Percentiles rank a stretch among this genome's conserved stretches.
phyloP scores from a whole-genome alignment of 306 rosid genomes.

The Pachyrhizus erosus region DNA sequence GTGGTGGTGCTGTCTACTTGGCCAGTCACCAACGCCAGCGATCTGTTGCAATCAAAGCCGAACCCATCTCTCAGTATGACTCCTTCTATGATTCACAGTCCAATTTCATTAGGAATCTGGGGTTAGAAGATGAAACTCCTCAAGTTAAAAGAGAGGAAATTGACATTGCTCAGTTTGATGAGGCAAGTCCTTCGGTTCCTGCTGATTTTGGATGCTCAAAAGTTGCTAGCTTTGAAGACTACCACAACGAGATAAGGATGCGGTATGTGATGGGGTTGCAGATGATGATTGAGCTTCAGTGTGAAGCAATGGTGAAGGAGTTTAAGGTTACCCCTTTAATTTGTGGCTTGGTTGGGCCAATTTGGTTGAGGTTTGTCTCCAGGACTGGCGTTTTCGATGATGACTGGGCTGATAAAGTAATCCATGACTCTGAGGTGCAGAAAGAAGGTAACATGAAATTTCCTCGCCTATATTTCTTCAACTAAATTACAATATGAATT shows the following conservation, averaged over 20 bases:
- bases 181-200: conserved; percentile 54
- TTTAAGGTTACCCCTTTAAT: conserved; percentile 78
- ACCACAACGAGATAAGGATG: conserved; percentile 62
- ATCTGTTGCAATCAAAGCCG: conserved; percentile 42
- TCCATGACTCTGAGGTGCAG: conserved; percentile 65
- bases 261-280: conserved; percentile 81
- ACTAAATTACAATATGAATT: conserved; percentile 19
- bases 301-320: conserved; percentile 77
- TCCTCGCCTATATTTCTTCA: background rate
- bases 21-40: conserved; percentile 59
- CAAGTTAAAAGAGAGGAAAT: conserved; percentile 39
- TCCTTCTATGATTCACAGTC: conserved; percentile 48
- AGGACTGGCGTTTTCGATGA: conserved; percentile 67
- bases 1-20: conserved; percentile 59
- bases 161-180: conserved; percentile 32
- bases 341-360: conserved; percentile 79
- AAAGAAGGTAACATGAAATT: conserved; percentile 53
- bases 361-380: conserved; percentile 84
- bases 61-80: conserved; percentile 63
- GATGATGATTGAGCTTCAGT: conserved; percentile 80
- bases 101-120: conserved; percentile 50
- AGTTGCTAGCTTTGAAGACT: conserved; percentile 54
- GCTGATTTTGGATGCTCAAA: conserved; percentile 57
- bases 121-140: conserved; percentile 46
- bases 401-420: conserved; percentile 63